Conservation (phyloP, 2,329 filamentous ascomycete genomes). For the Corinectria fuckeliana region DNA sequence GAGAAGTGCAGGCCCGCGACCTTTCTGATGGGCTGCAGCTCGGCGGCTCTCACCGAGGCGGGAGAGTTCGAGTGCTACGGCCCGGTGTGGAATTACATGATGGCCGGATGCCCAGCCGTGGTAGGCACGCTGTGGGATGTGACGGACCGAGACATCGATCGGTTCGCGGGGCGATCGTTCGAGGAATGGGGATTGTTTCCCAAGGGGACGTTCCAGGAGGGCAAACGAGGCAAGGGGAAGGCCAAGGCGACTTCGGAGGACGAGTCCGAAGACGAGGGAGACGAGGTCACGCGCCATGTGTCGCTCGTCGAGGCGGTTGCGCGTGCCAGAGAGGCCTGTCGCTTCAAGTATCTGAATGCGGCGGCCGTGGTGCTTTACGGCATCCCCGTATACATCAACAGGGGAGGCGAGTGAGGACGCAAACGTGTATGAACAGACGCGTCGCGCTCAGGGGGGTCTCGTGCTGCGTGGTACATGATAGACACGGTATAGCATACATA, state of each 20-base stretch:
- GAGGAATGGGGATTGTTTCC: slow-evolving; percentile 83
- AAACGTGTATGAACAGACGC: slow-evolving; percentile 10
- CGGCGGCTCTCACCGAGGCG: slow-evolving; percentile 76
- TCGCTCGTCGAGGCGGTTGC: slow-evolving; percentile 84
- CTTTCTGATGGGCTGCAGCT: slow-evolving; percentile 94
- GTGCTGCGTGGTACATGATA: slow-evolving; percentile 1
- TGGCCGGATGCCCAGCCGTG: slow-evolving; percentile 84
- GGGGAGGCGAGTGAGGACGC: slow-evolving; percentile 30
- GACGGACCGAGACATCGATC: slow-evolving; percentile 95
- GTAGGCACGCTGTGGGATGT: slow-evolving; percentile 98
- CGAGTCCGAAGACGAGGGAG: slow-evolving; percentile 35
- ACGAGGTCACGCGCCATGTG: slow-evolving; percentile 45
- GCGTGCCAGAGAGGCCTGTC: slow-evolving; percentile 77
- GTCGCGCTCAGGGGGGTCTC: not conserved
- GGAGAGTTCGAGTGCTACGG: slow-evolving; percentile 93
- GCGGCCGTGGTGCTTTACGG: slow-evolving; percentile 95
- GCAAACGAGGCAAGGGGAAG: slow-evolving; percentile 39
- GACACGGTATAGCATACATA: slow-evolving; percentile 1
- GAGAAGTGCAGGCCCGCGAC: slow-evolving; percentile 77
- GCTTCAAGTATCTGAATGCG: slow-evolving; percentile 89
- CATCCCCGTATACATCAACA: slow-evolving; percentile 81
- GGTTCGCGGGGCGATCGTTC: slow-evolving; percentile 80
- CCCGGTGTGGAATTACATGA: slow-evolving; percentile 89
- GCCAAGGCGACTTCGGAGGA: slow-evolving; percentile 36
- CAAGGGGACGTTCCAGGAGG: slow-evolving; percentile 52